A percentile compares a stretch with the other conserved stretches of the same genome.
Evolutionary conservation across 495 filamentous ascomycete genomes (phyloP).

Genomic region (Penicillium roqueforti): DNA sequence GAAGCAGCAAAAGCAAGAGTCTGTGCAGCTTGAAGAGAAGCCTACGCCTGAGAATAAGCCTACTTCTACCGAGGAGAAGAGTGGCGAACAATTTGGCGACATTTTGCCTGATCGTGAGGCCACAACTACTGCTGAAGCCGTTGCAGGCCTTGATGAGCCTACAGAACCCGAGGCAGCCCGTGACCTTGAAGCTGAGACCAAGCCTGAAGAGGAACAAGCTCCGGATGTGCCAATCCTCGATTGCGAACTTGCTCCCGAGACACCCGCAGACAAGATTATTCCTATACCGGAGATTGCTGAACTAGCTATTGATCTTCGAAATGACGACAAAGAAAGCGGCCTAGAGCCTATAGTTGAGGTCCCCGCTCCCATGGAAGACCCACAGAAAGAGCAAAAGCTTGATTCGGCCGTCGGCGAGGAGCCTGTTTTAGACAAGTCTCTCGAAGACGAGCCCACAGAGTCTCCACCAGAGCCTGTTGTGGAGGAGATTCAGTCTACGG

Average conservation of each 20-base stretch:
- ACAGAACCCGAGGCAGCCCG: neutral
- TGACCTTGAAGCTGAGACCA: conserved; percentile 4
- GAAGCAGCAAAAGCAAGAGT: conserved; percentile 13
- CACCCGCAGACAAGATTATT: neutral
- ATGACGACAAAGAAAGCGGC: neutral
- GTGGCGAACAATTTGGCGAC: neutral
- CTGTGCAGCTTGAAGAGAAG: conserved; percentile 10
- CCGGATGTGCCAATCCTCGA: neutral
- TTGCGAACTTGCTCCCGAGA: neutral
- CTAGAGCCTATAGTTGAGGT: neutral
- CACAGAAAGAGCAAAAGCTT: neutral
- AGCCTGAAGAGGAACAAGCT: neutral
- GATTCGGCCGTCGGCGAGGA: neutral
- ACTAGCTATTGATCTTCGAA: neutral
- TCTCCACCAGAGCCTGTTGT: neutral
- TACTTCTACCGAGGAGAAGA: conserved; percentile 16
- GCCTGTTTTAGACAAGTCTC: neutral
- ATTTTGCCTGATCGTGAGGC: neutral
- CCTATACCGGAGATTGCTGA: neutral
- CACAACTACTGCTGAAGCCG: neutral
- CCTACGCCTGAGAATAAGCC: conserved; percentile 8
- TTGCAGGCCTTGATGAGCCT: neutral
- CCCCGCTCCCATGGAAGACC: neutral
- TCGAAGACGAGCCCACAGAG: neutral
- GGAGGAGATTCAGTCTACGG: conserved; percentile 3